A percentile compares a stretch with the other conserved stretches of the same genome.
Conservation (phyloP, 306 rosid genomes). For the Rosa chinensis region DNA sequence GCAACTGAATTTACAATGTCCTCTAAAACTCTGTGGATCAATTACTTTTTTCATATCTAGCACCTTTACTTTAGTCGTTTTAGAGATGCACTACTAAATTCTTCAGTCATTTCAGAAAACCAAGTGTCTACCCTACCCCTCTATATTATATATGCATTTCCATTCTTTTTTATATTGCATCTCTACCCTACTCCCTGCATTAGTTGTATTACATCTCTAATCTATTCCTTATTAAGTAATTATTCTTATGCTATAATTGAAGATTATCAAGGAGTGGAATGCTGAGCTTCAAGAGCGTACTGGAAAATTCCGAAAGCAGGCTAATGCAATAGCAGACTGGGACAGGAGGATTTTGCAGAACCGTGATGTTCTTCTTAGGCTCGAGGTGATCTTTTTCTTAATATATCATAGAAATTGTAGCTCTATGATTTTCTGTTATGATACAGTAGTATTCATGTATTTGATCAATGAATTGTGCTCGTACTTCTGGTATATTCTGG, state of each 20-base stretch:
- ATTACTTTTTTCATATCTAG: neutral
- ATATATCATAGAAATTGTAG: neutral
- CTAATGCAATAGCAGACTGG: constrained; percentile 95
- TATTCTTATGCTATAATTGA: neutral
- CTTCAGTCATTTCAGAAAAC: neutral
- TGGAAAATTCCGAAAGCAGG: constrained; percentile 92
- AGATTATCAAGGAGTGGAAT: constrained; percentile 99
- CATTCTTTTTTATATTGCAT: neutral
- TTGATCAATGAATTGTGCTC: neutral
- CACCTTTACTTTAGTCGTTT: neutral
- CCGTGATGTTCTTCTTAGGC: constrained; percentile 80
- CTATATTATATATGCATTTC: neutral
- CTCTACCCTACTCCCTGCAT: neutral
- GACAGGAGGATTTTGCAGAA: constrained; percentile 86
- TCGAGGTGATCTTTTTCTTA: constrained; percentile 56
- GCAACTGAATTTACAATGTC: neutral
- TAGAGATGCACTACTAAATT: constrained; percentile 2
- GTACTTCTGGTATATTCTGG: neutral
- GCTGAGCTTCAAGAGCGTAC: constrained; percentile 92
- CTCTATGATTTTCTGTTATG: neutral
- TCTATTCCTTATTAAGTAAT: constrained; percentile 8
- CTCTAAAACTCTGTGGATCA: neutral
- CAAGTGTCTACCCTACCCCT: neutral
- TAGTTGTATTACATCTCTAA: constrained; percentile 1
- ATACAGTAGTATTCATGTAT: neutral